These are phyloP conservation scores for Cinnamomum chago DNA, from an alignment of 164 flowering plant species.

Conservation along the genomic window DNA sequence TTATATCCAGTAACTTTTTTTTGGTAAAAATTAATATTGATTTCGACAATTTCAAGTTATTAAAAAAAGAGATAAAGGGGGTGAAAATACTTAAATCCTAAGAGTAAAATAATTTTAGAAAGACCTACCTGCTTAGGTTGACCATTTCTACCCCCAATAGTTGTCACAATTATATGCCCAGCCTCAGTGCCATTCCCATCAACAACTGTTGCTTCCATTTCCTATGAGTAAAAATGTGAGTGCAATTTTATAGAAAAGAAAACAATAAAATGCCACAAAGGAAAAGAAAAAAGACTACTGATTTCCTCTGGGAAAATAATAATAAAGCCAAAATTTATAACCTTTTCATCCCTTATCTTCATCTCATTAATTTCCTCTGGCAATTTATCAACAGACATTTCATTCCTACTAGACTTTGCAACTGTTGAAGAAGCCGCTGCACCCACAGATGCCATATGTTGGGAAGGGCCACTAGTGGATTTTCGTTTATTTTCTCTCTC, in stretches of 20 bases:
- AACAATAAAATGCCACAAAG: not conserved
- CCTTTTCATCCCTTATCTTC: constrained; percentile 71
- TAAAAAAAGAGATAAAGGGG: not conserved
- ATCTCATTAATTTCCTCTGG: constrained; percentile 65
- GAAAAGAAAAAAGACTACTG: not conserved
- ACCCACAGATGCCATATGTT: constrained; percentile 40
- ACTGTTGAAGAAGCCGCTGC: constrained; percentile 26
- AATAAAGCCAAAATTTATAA: constrained; percentile 12
- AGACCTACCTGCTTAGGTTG: constrained; percentile 64
- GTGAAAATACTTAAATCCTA: not conserved
- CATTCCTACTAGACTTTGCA: constrained; percentile 31
- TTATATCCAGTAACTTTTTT: not conserved
- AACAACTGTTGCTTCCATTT: constrained; percentile 66
- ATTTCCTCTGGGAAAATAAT: not conserved
- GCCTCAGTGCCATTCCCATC: constrained; percentile 75
- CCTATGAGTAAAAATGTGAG: constrained; percentile 24
- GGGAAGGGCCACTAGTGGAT: not conserved
- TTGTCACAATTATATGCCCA: constrained; percentile 73
- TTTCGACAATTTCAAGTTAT: not conserved
- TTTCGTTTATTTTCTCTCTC: not conserved
- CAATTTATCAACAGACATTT: constrained; percentile 50
- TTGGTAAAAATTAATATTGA: not conserved
- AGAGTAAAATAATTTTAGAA: not conserved
- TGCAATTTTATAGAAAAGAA: not conserved
- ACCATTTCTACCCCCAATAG: constrained; percentile 75